Percentiles rank a stretch among this genome's conserved stretches.
These are phyloP conservation scores for Agarophyton chilense DNA, from an alignment of 23 red algal genomes.

Conservation along the genomic window DNA sequence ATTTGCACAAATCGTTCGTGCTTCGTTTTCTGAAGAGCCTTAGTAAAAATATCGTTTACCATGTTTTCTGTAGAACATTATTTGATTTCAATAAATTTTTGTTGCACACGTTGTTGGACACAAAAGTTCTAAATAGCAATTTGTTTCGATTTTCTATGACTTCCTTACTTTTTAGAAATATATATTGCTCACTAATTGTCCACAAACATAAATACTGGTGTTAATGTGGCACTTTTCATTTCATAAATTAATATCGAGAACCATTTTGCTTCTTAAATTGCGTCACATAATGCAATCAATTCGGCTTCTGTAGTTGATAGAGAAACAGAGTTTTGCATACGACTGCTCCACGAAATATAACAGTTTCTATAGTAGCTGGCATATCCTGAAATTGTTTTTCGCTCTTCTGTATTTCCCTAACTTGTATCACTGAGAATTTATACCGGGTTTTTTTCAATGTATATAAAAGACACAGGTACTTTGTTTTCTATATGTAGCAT, in stretches of 20 bases:
- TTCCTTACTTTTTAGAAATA: not conserved
- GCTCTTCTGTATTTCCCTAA: not conserved
- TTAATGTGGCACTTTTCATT: not conserved
- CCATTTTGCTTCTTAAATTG: not conserved
- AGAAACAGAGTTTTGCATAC: not conserved
- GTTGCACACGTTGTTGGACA: constrained; percentile 9
- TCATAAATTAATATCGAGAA: not conserved
- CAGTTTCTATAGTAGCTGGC: not conserved
- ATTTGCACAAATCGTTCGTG: too few species aligned
- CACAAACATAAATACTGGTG: not conserved
- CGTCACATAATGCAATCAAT: constrained; percentile 15
- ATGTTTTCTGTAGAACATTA: constrained; percentile 1
- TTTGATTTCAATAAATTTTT: not conserved
- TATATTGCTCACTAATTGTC: not conserved
- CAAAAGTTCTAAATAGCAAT: not conserved
- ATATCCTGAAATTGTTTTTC: not conserved
- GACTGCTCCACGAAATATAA: not conserved
- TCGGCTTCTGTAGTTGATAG: constrained; percentile 4
- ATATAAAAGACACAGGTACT: too few species aligned
- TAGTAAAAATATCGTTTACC: too few species aligned
- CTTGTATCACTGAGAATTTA: too few species aligned
- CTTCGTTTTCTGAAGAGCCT: too few species aligned
- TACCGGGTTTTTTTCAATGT: too few species aligned
- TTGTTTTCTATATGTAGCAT: too few species aligned
- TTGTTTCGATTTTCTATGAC: constrained; percentile 3